phyloP scores from a whole-genome alignment of 1,139 yeast species.

The Diutina pseudorugosa region DNA sequence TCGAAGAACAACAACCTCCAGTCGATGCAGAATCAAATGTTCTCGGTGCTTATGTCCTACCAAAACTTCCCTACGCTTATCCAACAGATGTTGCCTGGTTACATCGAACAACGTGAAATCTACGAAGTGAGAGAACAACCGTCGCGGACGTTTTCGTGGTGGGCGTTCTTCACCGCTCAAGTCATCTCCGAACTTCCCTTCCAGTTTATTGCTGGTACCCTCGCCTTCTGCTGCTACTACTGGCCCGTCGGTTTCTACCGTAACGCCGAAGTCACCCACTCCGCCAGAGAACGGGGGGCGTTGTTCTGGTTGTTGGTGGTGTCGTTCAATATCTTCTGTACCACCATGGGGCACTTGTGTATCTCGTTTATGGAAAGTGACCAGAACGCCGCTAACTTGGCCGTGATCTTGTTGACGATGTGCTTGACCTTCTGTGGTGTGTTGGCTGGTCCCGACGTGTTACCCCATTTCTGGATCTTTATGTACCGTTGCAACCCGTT shows the following conservation, averaged over 20 bases:
- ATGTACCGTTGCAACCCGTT: conserved; percentile 45
- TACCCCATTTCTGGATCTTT: conserved; percentile 47
- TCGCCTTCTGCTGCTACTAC: conserved; percentile 28
- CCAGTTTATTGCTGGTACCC: conserved; percentile 22
- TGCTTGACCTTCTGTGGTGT: conserved; percentile 44
- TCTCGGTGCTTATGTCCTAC: conserved; percentile 55
- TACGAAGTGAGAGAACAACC: conserved; percentile 92
- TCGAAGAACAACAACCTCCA: conserved; percentile 43
- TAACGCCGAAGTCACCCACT: conserved; percentile 14
- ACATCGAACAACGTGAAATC: conserved; percentile 46
- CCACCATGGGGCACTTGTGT: conserved; percentile 28
- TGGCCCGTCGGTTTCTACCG: conserved; percentile 28
- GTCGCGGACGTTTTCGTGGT: conserved; percentile 39
- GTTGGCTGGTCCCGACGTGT: conserved; percentile 28
- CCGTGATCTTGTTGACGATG: conserved; percentile 28
- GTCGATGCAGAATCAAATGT: conserved; percentile 55
- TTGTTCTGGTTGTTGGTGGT: conserved; percentile 21
- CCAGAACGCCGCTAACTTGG: conserved; percentile 33
- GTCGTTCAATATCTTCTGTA: conserved; percentile 30
- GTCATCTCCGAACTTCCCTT: conserved; percentile 25
- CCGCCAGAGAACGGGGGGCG: conserved; percentile 7
- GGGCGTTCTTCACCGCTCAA: conserved; percentile 27
- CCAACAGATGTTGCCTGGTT: conserved; percentile 6
- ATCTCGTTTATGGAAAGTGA: conserved; percentile 26
- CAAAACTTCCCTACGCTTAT: conserved; percentile 29